These are phyloP conservation scores for Mycena belliarum DNA, from an alignment of 768 basidiomycete genomes.

Conservation along the genomic window DNA sequence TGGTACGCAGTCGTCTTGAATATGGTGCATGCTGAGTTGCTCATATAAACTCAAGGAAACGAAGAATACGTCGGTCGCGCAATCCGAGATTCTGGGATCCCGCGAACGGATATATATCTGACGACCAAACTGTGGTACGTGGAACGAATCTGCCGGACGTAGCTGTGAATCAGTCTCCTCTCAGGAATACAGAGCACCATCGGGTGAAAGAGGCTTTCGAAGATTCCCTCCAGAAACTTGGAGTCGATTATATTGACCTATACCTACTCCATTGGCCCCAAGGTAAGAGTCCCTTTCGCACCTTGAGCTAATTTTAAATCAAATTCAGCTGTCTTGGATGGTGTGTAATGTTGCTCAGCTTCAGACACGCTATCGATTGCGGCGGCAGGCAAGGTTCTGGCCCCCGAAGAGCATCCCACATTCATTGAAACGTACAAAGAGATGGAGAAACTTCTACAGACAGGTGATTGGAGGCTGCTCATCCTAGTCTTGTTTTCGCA, in stretches of 20 bases:
- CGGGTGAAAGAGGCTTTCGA: conserved; percentile 40
- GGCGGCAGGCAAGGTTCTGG: conserved; percentile 8
- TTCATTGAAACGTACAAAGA: conserved; percentile 32
- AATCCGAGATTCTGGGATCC: conserved; percentile 46
- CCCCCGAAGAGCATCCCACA: conserved; percentile 28
- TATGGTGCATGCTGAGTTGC: background rate
- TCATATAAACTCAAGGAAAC: conserved; percentile 31
- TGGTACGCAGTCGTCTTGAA: conserved; percentile 14
- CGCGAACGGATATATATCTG: conserved; percentile 46
- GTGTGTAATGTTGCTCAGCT: no score
- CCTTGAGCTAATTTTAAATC: no score
- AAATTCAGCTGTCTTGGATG: no score
- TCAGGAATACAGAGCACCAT: conserved; percentile 28
- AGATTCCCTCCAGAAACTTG: conserved; percentile 36
- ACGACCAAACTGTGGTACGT: conserved; percentile 58
- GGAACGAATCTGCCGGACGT: no score
- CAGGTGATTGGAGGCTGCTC: no score
- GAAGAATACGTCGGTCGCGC: conserved; percentile 48
- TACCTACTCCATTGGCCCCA: conserved; percentile 32
- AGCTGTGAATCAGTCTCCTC: no score
- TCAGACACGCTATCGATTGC: background rate
- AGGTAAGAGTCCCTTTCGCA: no score
- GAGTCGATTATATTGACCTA: conserved; percentile 45
- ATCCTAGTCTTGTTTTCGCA: no score
- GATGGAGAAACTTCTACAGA: conserved; percentile 33